Percentiles rank a stretch among this genome's conserved stretches.
These are phyloP conservation scores for Trichaptum fuscoviolaceum DNA, from an alignment of 768 basidiomycete genomes.

Conservation along the genomic window DNA sequence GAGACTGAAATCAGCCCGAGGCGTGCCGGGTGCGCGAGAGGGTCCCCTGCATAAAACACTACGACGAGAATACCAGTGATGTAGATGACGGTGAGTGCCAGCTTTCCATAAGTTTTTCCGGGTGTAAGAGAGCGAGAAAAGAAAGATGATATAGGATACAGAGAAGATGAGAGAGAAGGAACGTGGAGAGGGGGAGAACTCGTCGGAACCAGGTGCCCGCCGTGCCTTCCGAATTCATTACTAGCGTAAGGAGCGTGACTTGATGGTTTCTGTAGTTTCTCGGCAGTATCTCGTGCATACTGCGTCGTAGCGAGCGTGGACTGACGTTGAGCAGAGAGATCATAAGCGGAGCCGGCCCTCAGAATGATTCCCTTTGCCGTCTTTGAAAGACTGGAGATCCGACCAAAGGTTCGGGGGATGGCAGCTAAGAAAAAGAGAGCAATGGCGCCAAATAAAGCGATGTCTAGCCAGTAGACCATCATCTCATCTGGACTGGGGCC, in stretches of 20 bases:
- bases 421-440: slow-evolving; percentile 37
- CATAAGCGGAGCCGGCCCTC: slow-evolving; percentile 19
- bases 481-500: not conserved
- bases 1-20: slow-evolving; percentile 51
- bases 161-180: slow-evolving; percentile 36
- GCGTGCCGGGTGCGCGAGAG: slow-evolving; percentile 45
- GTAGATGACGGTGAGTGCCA: slow-evolving; percentile 41
- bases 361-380: slow-evolving; percentile 53
- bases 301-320: slow-evolving; percentile 1
- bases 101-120: slow-evolving; percentile 46
- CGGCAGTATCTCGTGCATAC: not conserved
- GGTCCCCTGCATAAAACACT: slow-evolving; percentile 44
- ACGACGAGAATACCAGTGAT: slow-evolving; percentile 37
- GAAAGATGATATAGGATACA: slow-evolving; percentile 39
- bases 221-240: not conserved
- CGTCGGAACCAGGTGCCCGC: not conserved
- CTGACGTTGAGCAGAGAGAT: not conserved
- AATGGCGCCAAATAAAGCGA: slow-evolving; percentile 40
- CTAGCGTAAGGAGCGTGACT: not conserved
- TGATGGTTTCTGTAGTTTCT: not conserved
- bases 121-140: slow-evolving; percentile 38
- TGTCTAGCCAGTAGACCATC: slow-evolving; percentile 6
- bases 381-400: slow-evolving; percentile 46
- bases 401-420: slow-evolving; percentile 46
- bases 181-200: slow-evolving; percentile 35